Conservation (phyloP, 257 asterid species). For the Anisodus acutangulus region DNA sequence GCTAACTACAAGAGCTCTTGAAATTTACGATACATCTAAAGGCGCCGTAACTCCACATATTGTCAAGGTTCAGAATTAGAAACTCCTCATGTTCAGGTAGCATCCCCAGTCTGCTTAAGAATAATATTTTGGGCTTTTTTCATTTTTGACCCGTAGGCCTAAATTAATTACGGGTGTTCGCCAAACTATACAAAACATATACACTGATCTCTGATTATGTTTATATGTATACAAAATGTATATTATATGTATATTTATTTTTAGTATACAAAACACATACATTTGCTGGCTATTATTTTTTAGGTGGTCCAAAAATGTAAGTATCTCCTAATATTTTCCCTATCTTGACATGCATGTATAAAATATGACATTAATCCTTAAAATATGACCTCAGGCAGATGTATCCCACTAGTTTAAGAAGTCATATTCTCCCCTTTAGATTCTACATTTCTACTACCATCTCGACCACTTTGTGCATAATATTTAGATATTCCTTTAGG, state of each 20-base stretch:
- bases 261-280: too few relatives aligned
- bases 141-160: too few relatives aligned
- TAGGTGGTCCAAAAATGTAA: too few relatives aligned
- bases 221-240: too few relatives aligned
- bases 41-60: slow-evolving; percentile 67
- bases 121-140: too few relatives aligned
- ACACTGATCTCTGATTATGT: too few relatives aligned
- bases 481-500: neutral
- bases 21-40: slow-evolving; percentile 69
- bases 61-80: slow-evolving; percentile 68
- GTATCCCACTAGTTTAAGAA: neutral
- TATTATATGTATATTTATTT: too few relatives aligned
- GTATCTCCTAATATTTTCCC: neutral
- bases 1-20: slow-evolving; percentile 60
- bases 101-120: neutral
- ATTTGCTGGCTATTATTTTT: too few relatives aligned
- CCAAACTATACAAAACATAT: too few relatives aligned
- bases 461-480: neutral
- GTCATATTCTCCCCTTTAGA: neutral
- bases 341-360: neutral
- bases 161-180: too few relatives aligned
- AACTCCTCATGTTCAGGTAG: slow-evolving; percentile 79
- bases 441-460: neutral
- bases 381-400: slow-evolving; percentile 12
- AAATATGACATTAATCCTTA: neutral